These are phyloP conservation scores for Basipetospora sp. DNA, from an alignment of 2,329 filamentous ascomycete genomes.

Conservation along the genomic window DNA sequence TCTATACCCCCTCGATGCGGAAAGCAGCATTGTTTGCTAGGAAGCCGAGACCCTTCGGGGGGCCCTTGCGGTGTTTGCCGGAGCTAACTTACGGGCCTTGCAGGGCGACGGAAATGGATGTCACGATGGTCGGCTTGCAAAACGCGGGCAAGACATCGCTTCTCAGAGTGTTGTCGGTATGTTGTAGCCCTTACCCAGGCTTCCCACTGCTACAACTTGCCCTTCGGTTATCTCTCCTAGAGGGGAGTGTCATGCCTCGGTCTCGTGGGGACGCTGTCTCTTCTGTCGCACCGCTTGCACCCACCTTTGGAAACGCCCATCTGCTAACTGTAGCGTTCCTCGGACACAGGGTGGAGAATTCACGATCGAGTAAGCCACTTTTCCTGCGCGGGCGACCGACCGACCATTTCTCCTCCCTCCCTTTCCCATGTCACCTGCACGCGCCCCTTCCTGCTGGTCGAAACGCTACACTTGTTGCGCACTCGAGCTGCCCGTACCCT, in stretches of 20 bases:
- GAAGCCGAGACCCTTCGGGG: not conserved
- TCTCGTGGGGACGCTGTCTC: too few relatives aligned
- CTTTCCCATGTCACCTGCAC: constrained; percentile 6
- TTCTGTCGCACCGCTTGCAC: too few relatives aligned
- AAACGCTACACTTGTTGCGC: not conserved
- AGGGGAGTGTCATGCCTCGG: too few relatives aligned
- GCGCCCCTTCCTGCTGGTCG: constrained; percentile 7
- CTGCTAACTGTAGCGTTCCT: constrained; percentile 1
- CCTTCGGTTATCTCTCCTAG: not conserved
- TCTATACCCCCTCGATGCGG: too few relatives aligned
- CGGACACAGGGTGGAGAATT: constrained; percentile 76
- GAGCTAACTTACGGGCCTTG: constrained; percentile 5
- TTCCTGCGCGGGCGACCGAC: too few relatives aligned
- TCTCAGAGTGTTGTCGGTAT: constrained; percentile 84
- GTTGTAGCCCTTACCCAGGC: constrained; percentile 20
- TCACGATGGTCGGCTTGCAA: constrained; percentile 95
- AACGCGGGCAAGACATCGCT: constrained; percentile 97
- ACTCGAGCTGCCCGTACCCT: not conserved
- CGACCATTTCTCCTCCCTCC: not conserved
- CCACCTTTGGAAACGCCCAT: too few relatives aligned
- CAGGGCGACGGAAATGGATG: constrained; percentile 98
- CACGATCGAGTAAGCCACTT: constrained; percentile 76
- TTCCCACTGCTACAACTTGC: too few relatives aligned
- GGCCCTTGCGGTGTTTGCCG: not conserved
- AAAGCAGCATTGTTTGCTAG: too few relatives aligned